A percentile compares a stretch with the other conserved stretches of the same genome.
phyloP scores from a whole-genome alignment of 1,284 basidiomycete species.

The Rhodotorula sp. region DNA sequence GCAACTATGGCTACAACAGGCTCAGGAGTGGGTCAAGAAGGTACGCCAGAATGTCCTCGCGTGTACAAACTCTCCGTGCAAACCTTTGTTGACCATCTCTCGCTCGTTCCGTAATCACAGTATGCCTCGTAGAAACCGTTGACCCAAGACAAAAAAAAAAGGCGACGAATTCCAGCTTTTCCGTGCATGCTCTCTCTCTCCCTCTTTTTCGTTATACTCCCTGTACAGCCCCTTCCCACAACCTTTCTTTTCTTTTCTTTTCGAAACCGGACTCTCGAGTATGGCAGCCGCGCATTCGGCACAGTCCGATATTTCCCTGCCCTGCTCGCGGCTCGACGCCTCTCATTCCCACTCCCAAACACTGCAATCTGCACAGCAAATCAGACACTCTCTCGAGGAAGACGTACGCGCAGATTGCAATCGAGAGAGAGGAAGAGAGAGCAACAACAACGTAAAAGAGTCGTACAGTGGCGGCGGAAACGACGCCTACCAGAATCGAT shows the following conservation, averaged over 20 bases:
- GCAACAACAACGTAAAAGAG: background rate
- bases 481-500: background rate
- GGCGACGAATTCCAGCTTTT: background rate
- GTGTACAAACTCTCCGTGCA: too few species aligned
- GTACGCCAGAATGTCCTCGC: conserved; percentile 11
- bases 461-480: background rate
- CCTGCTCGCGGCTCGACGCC: background rate
- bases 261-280: too few species aligned
- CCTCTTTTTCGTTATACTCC: background rate
- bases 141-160: background rate
- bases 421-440: background rate
- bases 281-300: background rate
- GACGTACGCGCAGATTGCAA: background rate
- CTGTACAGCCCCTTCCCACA: background rate
- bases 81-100: background rate
- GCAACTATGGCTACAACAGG: conserved; percentile 18
- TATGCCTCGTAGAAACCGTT: background rate
- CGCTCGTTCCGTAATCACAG: background rate
- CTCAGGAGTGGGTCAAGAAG: conserved; percentile 45
- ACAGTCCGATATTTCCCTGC: background rate
- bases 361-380: too few species aligned
- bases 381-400: too few species aligned
- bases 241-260: background rate
- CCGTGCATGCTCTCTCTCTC: background rate
- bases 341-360: too few species aligned